phyloP scores from a whole-genome alignment of 164 flowering plant species.

The Malania oleifera region DNA sequence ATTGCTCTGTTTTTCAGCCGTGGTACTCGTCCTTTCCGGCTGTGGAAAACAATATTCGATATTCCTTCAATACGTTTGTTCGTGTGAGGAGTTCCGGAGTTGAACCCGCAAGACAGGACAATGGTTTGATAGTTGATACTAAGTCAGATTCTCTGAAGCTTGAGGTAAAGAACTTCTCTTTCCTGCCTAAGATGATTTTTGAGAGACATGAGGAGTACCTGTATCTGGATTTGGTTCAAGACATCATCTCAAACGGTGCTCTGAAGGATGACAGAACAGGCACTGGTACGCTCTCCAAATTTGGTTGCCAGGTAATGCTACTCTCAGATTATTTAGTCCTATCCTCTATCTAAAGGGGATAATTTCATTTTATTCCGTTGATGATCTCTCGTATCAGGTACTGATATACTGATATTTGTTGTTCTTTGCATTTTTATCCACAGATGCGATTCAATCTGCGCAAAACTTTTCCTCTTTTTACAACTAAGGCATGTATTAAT shows the following conservation, averaged over 20 bases:
- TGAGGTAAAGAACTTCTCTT: slow-evolving; percentile 53
- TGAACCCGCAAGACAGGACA: slow-evolving; percentile 21
- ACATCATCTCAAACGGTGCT: slow-evolving; percentile 62
- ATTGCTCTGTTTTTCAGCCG: slow-evolving; percentile 57
- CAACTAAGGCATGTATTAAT: slow-evolving; percentile 65
- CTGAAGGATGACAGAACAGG: slow-evolving; percentile 84
- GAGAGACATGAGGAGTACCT: slow-evolving; percentile 77
- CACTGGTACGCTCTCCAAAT: slow-evolving; percentile 89
- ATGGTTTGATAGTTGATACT: slow-evolving; percentile 27
- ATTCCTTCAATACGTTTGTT: slow-evolving; percentile 64
- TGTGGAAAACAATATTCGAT: slow-evolving; percentile 61
- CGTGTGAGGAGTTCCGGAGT: slow-evolving; percentile 51
- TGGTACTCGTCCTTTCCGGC: slow-evolving; percentile 82
- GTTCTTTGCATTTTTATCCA: slow-evolving; percentile 4
- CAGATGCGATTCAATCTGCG: slow-evolving; percentile 94
- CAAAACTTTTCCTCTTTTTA: slow-evolving; percentile 80
- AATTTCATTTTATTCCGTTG: not conserved
- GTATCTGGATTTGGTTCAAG: slow-evolving; percentile 71
- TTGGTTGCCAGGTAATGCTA: slow-evolving; percentile 85
- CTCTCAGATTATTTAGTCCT: not conserved
- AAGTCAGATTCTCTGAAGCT: slow-evolving; percentile 25
- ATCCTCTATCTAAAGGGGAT: not conserved
- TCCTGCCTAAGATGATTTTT: slow-evolving; percentile 72
- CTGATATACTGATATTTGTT: not conserved
- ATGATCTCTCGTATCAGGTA: not conserved